Conservation (phyloP, 805 yeast species). For the Candida wancherniae region DNA sequence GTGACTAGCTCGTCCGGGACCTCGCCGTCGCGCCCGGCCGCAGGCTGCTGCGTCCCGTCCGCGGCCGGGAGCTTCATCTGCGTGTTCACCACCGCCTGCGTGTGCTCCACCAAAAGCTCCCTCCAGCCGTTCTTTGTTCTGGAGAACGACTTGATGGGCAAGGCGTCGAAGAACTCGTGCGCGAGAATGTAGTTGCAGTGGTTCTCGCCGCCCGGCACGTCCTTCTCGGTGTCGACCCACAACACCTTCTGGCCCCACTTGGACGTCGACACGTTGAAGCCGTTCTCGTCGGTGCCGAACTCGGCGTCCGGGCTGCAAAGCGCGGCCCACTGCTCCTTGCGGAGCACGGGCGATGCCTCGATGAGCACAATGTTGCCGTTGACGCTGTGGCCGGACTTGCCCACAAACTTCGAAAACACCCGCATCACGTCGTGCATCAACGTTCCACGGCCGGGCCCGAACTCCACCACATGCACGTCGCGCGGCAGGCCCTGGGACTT, state of each 20-base stretch:
- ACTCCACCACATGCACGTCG: slow-evolving; percentile 57
- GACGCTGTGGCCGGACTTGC: slow-evolving; percentile 16
- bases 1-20: slow-evolving; percentile 15
- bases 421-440: slow-evolving; percentile 60
- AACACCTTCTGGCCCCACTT: slow-evolving; percentile 48
- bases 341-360: slow-evolving; percentile 67
- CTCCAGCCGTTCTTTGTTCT: slow-evolving; percentile 70
- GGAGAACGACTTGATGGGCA: slow-evolving; percentile 69
- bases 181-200: slow-evolving; percentile 64
- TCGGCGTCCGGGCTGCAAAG: slow-evolving; percentile 37
- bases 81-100: slow-evolving; percentile 31
- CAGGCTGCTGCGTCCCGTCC: slow-evolving; percentile 8
- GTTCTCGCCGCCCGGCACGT: slow-evolving; percentile 23
- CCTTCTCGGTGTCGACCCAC: slow-evolving; percentile 61
- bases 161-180: slow-evolving; percentile 84
- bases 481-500: slow-evolving; percentile 48
- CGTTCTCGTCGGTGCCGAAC: slow-evolving; percentile 18
- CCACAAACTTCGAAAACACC: slow-evolving; percentile 40
- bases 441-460: slow-evolving; percentile 86
- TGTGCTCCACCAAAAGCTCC: slow-evolving; percentile 64
- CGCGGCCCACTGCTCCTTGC: slow-evolving; percentile 48
- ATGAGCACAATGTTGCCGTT: slow-evolving; percentile 49
- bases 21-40: slow-evolving; percentile 2
- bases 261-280: slow-evolving; percentile 35
- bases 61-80: slow-evolving; percentile 24